Evolutionary conservation across 306 rosid species (phyloP), one percentile per base, ranked within the genome.

Genomic region (Castanea sativa): DNA sequence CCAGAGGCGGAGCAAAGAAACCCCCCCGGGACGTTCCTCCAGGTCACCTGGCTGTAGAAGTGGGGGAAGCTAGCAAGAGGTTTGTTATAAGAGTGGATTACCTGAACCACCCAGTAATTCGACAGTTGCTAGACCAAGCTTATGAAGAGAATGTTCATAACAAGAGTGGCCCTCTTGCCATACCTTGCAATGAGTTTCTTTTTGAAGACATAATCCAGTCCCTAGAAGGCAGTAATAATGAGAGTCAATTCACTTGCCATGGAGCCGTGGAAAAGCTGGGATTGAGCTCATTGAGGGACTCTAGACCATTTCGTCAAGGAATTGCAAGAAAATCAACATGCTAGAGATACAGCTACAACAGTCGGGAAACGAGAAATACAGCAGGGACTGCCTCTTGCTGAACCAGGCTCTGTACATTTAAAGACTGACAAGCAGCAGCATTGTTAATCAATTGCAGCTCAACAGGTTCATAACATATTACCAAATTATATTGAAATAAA

Each of bases 121-220:
- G 70, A 51, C 80, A 81, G 80, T 76, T 87, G 69, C 86, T 85
- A 55, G 84, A 87, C n/a, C 81, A 79, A 12, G 88, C 86, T 55
- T 74, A 83, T 61, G 91, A 89, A 81, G 85, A 85, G 25, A 64
- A 79, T 73, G 88, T 85, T 23, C 81, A 72, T 74, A 83, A 71
- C 53, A 77, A 78, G 75, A 72, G 73, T 63, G 89, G 88, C 67
- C 88, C 87, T 75, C 65, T 85, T 59, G 77, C 86, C 55, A 85
- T 89, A 76, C 93, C 87, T 14, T 87, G 89, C 53, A 84, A 81
- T 33, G 91, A 87, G 83, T 65, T 75, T 55, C 63, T 83, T 25
- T 85, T 85, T 59, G 83, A 87, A 73, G 87, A 85, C 30, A 87
- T 85, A 71, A 71, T 88, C 77, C 81, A 82, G 52, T 76, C 82